Conservation (phyloP, 2,329 filamentous ascomycete genomes). For the Stagonosporopsis cucurbitacearum region DNA sequence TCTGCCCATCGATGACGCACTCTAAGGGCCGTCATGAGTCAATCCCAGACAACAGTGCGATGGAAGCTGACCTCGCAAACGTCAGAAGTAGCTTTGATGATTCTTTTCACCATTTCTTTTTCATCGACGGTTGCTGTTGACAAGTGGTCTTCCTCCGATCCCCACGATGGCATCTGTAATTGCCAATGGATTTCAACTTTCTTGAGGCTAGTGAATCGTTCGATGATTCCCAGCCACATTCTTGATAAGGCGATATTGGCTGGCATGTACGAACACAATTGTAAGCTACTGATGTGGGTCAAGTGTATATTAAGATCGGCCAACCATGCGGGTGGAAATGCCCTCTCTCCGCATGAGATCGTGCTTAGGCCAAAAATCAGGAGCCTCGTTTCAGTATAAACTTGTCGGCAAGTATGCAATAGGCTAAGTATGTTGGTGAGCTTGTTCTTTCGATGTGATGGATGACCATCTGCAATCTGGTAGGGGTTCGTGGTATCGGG, state of each 20-base stretch:
- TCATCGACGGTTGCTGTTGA: constrained; percentile 5
- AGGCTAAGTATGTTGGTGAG: neutral
- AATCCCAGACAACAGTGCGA: neutral
- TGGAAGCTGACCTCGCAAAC: constrained; percentile 4
- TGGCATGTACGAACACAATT: constrained; percentile 5
- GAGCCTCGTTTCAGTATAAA: constrained; percentile 8
- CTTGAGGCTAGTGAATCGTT: neutral
- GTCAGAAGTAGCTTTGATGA: neutral
- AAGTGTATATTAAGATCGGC: neutral
- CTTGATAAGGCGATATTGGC: constrained; percentile 2
- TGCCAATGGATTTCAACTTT: constrained; percentile 4
- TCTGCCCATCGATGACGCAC: neutral
- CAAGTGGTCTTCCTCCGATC: constrained; percentile 6
- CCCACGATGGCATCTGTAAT: constrained; percentile 5
- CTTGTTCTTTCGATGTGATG: neutral
- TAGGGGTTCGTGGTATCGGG: neutral
- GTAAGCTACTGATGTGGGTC: neutral
- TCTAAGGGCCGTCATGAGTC: neutral
- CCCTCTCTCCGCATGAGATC: neutral
- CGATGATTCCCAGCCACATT: constrained; percentile 4
- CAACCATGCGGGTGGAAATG: neutral
- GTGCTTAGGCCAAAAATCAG: neutral
- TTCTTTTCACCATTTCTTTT: neutral
- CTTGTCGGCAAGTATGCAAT: constrained; percentile 5
- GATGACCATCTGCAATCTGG: neutral